Conservation (phyloP, 2,329 filamentous ascomycete species). For the Claviceps fusiformis region DNA sequence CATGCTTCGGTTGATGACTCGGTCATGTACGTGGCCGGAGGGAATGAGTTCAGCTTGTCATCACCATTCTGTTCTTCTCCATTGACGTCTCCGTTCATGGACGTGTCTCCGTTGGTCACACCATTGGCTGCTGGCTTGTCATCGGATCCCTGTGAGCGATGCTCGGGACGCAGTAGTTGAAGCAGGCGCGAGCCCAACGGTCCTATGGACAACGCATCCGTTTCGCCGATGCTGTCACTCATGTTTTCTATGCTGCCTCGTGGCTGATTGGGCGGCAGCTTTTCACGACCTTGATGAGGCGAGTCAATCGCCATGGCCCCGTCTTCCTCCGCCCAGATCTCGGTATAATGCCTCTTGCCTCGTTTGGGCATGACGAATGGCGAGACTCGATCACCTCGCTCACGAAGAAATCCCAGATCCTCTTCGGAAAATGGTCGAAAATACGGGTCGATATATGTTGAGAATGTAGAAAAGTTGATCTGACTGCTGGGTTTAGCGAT, state of each 20-base stretch:
- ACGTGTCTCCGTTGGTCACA: conserved; percentile 38
- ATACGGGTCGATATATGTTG: conserved; percentile 83
- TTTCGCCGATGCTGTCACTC: conserved; percentile 74
- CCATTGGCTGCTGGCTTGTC: conserved; percentile 43
- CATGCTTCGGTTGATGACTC: conserved; percentile 64
- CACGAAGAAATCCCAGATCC: conserved; percentile 82
- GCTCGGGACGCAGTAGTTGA: conserved; percentile 67
- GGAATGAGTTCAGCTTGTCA: conserved; percentile 28
- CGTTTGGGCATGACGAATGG: conserved; percentile 80
- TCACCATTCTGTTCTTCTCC: conserved; percentile 20
- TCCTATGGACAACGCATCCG: conserved; percentile 77
- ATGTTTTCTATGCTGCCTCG: conserved; percentile 78
- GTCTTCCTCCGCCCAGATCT: conserved; percentile 92
- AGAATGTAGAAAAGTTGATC: conserved; percentile 86
- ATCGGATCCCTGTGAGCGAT: conserved; percentile 40
- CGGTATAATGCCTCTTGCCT: conserved; percentile 73
- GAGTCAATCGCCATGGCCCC: conserved; percentile 62
- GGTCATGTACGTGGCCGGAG: conserved; percentile 66
- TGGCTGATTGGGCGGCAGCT: conserved; percentile 64
- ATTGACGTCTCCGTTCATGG: conserved; percentile 35
- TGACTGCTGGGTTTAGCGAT: conserved; percentile 87
- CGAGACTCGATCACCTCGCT: conserved; percentile 69
- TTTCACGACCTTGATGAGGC: conserved; percentile 46
- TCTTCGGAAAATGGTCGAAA: conserved; percentile 85
- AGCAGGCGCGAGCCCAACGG: conserved; percentile 75